phyloP scores from a whole-genome alignment of 2,329 filamentous ascomycete genomes.

The Grosmannia penicillata region DNA sequence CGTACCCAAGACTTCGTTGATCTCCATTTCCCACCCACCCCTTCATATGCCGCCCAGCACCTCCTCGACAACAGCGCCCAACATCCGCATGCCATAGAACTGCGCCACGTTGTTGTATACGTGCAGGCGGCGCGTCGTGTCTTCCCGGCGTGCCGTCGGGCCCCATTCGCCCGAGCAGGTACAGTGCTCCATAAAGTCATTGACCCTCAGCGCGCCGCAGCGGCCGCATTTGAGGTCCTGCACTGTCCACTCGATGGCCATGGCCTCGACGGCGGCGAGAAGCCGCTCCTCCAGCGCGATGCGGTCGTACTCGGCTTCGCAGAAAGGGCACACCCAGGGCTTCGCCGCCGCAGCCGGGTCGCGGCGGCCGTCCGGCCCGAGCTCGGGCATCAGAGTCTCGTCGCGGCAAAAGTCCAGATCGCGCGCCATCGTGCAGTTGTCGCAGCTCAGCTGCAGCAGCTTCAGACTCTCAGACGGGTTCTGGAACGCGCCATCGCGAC shows the following conservation, averaged over 20 bases:
- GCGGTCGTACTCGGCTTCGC: conserved; percentile 60
- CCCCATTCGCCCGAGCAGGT: conserved; percentile 80
- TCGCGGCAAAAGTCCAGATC: conserved; percentile 91
- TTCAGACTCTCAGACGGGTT: conserved; percentile 70
- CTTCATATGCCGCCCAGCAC: conserved; percentile 32
- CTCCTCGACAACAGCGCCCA: conserved; percentile 58
- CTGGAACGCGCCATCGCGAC: conserved; percentile 68
- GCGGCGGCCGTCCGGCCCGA: conserved; percentile 10
- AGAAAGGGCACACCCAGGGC: conserved; percentile 65
- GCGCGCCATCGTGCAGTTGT: conserved; percentile 76
- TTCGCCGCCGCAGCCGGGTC: conserved; percentile 16
- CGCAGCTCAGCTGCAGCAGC: conserved; percentile 66
- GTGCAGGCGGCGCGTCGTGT: conserved; percentile 47
- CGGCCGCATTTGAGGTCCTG: conserved; percentile 75
- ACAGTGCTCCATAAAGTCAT: conserved; percentile 96
- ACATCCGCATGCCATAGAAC: conserved; percentile 70
- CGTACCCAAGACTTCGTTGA: no score
- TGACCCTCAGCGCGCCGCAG: conserved; percentile 61
- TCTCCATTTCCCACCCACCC: no score
- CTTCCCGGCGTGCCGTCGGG: conserved; percentile 51
- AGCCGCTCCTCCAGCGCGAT: conserved; percentile 72
- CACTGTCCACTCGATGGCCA: conserved; percentile 66
- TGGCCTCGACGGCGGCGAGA: conserved; percentile 59
- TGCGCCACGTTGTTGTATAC: conserved; percentile 63
- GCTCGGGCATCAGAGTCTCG: conserved; percentile 55